These are phyloP conservation scores for Tieghemostelium lacteum DNA, from an alignment of 78 protist species.

Conservation along the genomic window DNA sequence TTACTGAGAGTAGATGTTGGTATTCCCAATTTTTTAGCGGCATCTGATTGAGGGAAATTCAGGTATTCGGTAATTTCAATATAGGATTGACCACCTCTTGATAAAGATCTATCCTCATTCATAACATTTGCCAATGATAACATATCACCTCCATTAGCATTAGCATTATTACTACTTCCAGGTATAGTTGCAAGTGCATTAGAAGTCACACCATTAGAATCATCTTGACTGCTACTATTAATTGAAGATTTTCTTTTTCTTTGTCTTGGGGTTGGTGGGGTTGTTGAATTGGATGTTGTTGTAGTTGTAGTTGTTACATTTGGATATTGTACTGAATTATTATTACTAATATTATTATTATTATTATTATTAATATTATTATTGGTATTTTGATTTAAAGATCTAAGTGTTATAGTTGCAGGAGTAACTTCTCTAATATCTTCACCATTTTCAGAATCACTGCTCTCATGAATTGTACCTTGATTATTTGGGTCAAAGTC, in stretches of 20 bases:
- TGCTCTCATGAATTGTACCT: background rate
- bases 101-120: background rate
- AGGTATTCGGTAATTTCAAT: conserved; percentile 84
- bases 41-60: conserved; percentile 79
- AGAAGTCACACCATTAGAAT: background rate
- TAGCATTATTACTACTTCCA: background rate
- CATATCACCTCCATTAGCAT: background rate
- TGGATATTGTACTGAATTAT: background rate
- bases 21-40: conserved; percentile 80
- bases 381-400: background rate
- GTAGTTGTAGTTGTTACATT: background rate
- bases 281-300: background rate
- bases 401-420: conserved; percentile 11
- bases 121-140: conserved; percentile 5
- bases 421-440: conserved; percentile 65
- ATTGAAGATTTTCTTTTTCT: background rate
- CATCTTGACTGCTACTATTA: background rate
- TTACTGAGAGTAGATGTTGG: conserved; percentile 86
- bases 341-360: background rate
- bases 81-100: conserved; percentile 27
- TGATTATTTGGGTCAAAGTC: background rate
- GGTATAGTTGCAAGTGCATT: background rate
- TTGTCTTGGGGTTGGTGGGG: background rate
- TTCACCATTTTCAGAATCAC: background rate
- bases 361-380: background rate